Evolutionary conservation across 441 rosid species (phyloP), one percentile per base, ranked within the genome.

Genomic region (Croton laevigatus): DNA sequence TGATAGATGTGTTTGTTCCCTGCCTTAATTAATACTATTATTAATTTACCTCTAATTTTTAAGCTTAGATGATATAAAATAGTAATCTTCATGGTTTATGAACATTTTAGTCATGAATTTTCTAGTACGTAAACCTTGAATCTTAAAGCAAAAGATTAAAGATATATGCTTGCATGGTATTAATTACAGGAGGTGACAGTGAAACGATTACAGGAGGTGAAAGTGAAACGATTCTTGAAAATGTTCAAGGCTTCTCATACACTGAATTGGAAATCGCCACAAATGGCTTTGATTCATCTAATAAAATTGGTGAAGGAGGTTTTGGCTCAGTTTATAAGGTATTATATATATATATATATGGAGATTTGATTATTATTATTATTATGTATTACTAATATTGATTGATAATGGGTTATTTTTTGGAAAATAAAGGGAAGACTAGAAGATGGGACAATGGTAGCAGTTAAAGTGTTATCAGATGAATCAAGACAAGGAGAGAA

Each of bases 291-390:
- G 65, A 53, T 32, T 36, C 79, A 13, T 73, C 79, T 0, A 81
- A 79, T 54, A 84, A 81, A 76, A 74, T 83, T 37, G 87, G 89
- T 3, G 85, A 79, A 77, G 87, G 89, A 20, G 89, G 89, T 36
- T 84, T 84, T 69, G 87, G 89, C 23, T 70, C 75, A 13, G 87
- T 84, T 34, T 84, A 82, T 22, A 79, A 80, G 86, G 87, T 82
- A 66, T 6, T n/a, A 8, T 40, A 4, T 1, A 38, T 38, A 38
- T 40, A 40, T 1, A 40, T 9, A 6, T 2, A 40, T 5, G 44
- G 44, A 40, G 9, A 40, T 3, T 54, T 20, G 10, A 20, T 20
- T 54, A 8, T 54, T 8, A 32, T 34, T 3, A 27, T 32, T 7
- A 20, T 6, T 32, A 14, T 13, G 6, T 3, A 51, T 34, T n/a